These are phyloP conservation scores for Ziziphus jujuba DNA, from an alignment of 306 rosid genomes.

Conservation along the genomic window DNA sequence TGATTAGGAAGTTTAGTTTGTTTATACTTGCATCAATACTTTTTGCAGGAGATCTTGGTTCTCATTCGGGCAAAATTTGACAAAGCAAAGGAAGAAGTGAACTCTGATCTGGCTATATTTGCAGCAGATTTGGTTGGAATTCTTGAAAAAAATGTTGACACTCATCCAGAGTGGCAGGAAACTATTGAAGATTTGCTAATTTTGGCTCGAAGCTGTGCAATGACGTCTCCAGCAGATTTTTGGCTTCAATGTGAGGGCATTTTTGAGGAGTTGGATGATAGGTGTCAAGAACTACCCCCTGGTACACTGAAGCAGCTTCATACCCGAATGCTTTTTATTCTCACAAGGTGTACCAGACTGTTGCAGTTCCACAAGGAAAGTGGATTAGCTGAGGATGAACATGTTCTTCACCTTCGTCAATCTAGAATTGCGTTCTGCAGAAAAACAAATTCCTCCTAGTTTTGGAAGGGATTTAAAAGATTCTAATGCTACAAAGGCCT, in stretches of 20 bases:
- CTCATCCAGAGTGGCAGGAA: conserved; percentile 94
- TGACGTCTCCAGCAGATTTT: conserved; percentile 86
- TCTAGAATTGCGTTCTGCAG: conserved; percentile 73
- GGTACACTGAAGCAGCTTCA: conserved; percentile 94
- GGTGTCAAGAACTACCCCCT: conserved; percentile 92
- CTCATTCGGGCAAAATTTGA: conserved; percentile 81
- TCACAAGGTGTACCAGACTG: conserved; percentile 93
- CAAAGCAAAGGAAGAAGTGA: conserved; percentile 91
- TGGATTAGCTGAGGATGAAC: conserved; percentile 86
- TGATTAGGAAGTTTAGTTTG: conserved; percentile 28
- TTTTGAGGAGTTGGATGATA: conserved; percentile 98
- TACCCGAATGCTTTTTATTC: conserved; percentile 93
- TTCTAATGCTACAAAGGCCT: conserved; percentile 49
- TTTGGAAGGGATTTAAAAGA: conserved; percentile 60
- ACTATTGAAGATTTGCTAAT: conserved; percentile 91
- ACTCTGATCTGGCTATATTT: conserved; percentile 85
- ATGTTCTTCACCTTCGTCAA: conserved; percentile 74
- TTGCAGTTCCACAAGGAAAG: conserved; percentile 97
- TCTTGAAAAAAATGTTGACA: conserved; percentile 91
- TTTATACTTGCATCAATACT: conserved; percentile 23
- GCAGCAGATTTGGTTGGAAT: conserved; percentile 92
- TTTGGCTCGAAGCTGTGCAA: conserved; percentile 94
- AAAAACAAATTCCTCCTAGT: conserved; percentile 64
- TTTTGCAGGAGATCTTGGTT: conserved; percentile 79
- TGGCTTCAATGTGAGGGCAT: conserved; percentile 98